Base-by-base conservation (phyloP, 768 basidiomycete species). In the Mrakia blollopis region DNA sequence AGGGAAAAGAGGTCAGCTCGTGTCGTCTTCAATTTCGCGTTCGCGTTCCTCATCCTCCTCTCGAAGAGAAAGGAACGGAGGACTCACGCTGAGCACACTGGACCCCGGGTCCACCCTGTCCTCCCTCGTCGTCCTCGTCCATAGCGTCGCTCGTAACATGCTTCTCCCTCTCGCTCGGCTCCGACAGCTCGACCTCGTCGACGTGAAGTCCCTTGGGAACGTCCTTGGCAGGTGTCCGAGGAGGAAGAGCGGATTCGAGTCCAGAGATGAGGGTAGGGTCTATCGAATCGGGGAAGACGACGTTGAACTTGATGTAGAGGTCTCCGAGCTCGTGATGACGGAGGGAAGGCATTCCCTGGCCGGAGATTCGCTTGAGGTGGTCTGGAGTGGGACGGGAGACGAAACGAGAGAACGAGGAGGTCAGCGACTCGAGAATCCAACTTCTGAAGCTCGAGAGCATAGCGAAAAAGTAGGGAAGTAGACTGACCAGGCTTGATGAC, bases 281-380 rank as follows among this genome's bases (percentile, higher is more conserved):
- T 83, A 99, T 88, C 74, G 84, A 82, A 41, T 94, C 92, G 52
- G 97, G 97, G 89, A 98, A 99, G 77, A 87, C 89, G 82, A 99
- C 92, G 79, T 87, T 87, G 80, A 98, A 85, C 82, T 90, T 91
- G 84, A 99, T 87, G 83, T 89, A 94, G 78, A 99, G 88, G 84
- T 98, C 94, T 54, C 97, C 97, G 57, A 90, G 88, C 82, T 99
- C 94, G 85, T 98, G 97, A 85, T 98, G 96, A 78, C 97, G 90
- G 84, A 92, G 92, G 71, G 97, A 98, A 18, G 96, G 97, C 97
- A 99, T 99, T 79, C 97, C 97, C 85, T 98, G 95, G 7, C 92
- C 92, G 69, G 88, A 88, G 80, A 99, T 91, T 79, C 95, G 90
- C 85, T 97, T 98, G 81, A 94, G 82, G 62, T 91, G 90, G 78